Conservation (phyloP, 2,329 filamentous ascomycete genomes). For the Colletotrichum sp. region DNA sequence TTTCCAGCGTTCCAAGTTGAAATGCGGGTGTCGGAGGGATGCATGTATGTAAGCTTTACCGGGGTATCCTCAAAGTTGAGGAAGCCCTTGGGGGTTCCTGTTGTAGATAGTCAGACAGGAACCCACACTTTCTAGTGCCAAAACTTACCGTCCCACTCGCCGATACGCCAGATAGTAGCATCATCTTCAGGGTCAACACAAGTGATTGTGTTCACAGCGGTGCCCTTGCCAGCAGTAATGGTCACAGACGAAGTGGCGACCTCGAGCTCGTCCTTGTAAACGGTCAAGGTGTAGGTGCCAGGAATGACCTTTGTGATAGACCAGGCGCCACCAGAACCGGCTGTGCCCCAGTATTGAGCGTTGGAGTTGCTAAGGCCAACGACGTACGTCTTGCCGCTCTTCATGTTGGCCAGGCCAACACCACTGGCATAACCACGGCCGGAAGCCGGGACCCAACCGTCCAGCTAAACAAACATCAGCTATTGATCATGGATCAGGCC, state of each 20-base stretch:
- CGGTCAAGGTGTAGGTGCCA: constrained; percentile 35
- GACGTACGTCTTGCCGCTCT: constrained; percentile 40
- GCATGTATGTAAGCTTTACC: constrained; percentile 47
- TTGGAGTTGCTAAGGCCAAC: constrained; percentile 37
- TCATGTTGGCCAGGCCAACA: constrained; percentile 39
- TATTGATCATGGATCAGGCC: background rate
- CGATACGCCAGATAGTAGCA: constrained; percentile 38
- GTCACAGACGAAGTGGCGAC: constrained; percentile 30
- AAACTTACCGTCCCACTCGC: constrained; percentile 30
- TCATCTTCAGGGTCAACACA: constrained; percentile 34
- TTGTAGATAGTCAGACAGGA: background rate
- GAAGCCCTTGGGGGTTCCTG: constrained; percentile 36
- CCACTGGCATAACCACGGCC: constrained; percentile 33
- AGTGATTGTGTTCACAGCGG: constrained; percentile 32
- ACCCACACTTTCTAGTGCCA: background rate
- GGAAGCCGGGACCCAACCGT: constrained; percentile 33
- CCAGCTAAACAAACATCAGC: constrained; percentile 22
- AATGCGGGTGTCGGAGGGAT: constrained; percentile 37
- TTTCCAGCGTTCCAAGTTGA: constrained; percentile 33
- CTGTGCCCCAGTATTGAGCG: constrained; percentile 41
- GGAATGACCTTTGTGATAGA: constrained; percentile 33
- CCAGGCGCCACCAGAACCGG: constrained; percentile 30
- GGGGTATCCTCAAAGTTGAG: constrained; percentile 39
- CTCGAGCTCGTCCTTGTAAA: constrained; percentile 38
- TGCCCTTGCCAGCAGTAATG: constrained; percentile 30